phyloP scores from a whole-genome alignment of 2,329 filamentous ascomycete genomes.

The Dothistroma septosporum region DNA sequence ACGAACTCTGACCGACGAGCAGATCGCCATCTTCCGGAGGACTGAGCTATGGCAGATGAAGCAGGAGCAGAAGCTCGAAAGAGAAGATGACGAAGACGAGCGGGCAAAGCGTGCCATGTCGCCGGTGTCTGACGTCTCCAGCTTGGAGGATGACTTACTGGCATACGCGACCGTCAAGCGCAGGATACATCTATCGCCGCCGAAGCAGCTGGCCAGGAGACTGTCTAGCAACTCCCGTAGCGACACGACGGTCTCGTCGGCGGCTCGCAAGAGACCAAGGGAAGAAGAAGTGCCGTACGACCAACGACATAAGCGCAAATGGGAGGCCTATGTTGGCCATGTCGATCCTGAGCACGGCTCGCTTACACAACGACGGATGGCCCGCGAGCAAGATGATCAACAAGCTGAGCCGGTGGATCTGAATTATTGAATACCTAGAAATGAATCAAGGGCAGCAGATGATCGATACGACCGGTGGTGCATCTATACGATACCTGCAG shows the following conservation, averaged over 20 bases:
- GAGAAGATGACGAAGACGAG: constrained; percentile 15
- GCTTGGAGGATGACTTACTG: constrained; percentile 26
- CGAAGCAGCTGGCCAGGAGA: constrained; percentile 6
- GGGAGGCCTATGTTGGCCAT: constrained; percentile 37
- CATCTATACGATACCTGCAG: background rate
- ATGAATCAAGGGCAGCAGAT: background rate
- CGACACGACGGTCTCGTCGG: constrained; percentile 16
- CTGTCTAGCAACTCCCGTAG: constrained; percentile 21
- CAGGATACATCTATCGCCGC: constrained; percentile 1
- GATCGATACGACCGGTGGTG: background rate
- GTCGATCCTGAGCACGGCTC: constrained; percentile 34
- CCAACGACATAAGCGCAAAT: constrained; percentile 34
- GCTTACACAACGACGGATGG: constrained; percentile 44
- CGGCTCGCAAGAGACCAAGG: constrained; percentile 13
- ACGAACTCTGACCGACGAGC: constrained; percentile 83
- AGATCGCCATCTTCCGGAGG: constrained; percentile 85
- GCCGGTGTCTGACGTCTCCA: constrained; percentile 25
- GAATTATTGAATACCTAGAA: constrained; percentile 40
- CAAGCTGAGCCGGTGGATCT: constrained; percentile 41
- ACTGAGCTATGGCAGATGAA: constrained; percentile 75
- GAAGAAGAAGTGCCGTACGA: constrained; percentile 30
- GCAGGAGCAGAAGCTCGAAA: constrained; percentile 38
- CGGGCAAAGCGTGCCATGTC: constrained; percentile 11
- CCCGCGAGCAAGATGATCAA: constrained; percentile 43
- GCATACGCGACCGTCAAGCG: constrained; percentile 12